Conservation (phyloP, 2,329 filamentous ascomycete genomes). For the Dactylella cylindrospora region DNA sequence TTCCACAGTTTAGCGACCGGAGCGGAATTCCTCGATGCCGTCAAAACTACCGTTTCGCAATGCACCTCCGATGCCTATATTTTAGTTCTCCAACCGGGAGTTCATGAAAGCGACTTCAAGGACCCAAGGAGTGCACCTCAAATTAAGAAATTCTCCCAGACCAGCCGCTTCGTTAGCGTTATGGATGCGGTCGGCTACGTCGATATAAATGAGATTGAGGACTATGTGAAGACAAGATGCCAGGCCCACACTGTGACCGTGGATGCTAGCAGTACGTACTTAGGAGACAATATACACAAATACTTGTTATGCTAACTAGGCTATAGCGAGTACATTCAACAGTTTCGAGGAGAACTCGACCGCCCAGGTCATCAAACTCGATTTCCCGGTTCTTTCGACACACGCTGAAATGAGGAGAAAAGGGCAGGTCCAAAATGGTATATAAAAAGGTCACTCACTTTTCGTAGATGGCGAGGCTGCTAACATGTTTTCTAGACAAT, state of each 20-base stretch:
- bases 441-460: background rate
- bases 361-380: constrained; percentile 37
- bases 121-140: constrained; percentile 35
- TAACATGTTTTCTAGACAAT: constrained; percentile 38
- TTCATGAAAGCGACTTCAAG: constrained; percentile 48
- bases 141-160: constrained; percentile 30
- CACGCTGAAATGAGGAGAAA: constrained; percentile 31
- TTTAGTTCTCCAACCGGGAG: constrained; percentile 47
- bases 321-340: constrained; percentile 45
- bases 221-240: constrained; percentile 36
- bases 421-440: constrained; percentile 37
- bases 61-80: constrained; percentile 48
- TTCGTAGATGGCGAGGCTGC: background rate
- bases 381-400: constrained; percentile 36
- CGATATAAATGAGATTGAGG: constrained; percentile 31
- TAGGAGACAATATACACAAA: background rate
- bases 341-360: constrained; percentile 46
- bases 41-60: constrained; percentile 39
- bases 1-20: constrained; percentile 42
- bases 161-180: constrained; percentile 13
- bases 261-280: constrained; percentile 46
- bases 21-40: constrained; percentile 41
- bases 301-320: background rate
- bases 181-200: constrained; percentile 33
- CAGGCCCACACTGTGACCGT: constrained; percentile 42